A percentile compares a stretch with the other conserved stretches of the same genome.
phyloP scores from a whole-genome alignment of 2,329 filamentous ascomycete species.

The Thelonectria rubi region DNA sequence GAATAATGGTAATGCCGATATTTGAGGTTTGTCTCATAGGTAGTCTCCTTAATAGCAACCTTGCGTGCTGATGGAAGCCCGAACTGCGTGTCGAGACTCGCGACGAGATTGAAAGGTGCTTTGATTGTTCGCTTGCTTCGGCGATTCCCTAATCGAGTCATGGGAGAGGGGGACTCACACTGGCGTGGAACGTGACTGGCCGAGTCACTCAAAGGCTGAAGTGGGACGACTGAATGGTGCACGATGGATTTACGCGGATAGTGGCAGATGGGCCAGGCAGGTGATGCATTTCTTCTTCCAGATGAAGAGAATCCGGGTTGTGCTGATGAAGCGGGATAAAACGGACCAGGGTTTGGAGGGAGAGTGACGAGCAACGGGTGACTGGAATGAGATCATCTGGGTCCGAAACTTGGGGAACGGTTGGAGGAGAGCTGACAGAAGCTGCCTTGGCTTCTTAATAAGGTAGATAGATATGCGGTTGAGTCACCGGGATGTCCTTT shows the following conservation, averaged over 20 bases:
- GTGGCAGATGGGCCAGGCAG: conserved; percentile 18
- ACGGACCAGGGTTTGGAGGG: neutral
- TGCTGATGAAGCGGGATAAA: conserved; percentile 4
- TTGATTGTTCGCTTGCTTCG: neutral
- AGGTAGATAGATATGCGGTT: neutral
- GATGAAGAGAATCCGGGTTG: conserved; percentile 7
- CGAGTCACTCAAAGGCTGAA: conserved; percentile 13
- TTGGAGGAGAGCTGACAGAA: conserved; percentile 5
- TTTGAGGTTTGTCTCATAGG: conserved; percentile 14
- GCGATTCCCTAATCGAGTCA: conserved; percentile 8
- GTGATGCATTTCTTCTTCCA: neutral
- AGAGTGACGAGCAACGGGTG: conserved; percentile 15
- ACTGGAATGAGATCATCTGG: conserved; percentile 17
- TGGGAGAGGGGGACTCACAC: conserved; percentile 27
- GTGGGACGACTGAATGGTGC: conserved; percentile 28
- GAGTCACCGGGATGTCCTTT: neutral
- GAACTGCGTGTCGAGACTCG: neutral
- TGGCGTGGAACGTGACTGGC: conserved; percentile 34
- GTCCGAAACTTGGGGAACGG: neutral
- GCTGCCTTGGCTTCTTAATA: too few species aligned
- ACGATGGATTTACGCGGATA: conserved; percentile 6
- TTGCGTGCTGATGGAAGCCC: neutral
- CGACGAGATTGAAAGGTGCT: neutral
- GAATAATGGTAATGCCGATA: conserved; percentile 45
- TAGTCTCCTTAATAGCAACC: neutral